Conservation (phyloP, 371 early-diverging fungal species). For the Neoconidiobolus thromboides region DNA sequence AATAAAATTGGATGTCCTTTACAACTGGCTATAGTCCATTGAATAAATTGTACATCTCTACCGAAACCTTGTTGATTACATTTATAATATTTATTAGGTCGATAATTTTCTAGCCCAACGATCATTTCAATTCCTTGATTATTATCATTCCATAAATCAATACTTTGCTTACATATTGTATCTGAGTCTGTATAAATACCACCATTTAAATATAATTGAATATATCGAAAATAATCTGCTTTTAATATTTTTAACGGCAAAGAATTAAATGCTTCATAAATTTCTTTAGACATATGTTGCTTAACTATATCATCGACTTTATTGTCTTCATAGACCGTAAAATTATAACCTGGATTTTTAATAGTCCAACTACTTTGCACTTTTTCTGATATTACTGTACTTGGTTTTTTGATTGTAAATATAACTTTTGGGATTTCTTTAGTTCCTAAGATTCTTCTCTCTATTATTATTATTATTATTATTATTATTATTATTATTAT, state of each 20-base stretch:
- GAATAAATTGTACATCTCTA: neutral
- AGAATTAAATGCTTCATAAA: neutral
- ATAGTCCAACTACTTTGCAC: too few species aligned
- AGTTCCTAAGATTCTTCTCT: too few species aligned
- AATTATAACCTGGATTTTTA: too few species aligned
- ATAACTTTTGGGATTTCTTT: too few species aligned
- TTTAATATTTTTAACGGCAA: neutral
- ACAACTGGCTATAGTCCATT: neutral
- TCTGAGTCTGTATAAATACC: neutral
- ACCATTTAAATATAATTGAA: neutral
- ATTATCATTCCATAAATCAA: neutral
- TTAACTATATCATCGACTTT: too few species aligned
- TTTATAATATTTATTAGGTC: too few species aligned
- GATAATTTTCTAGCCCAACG: neutral
- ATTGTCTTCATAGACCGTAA: too few species aligned
- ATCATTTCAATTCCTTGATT: neutral
- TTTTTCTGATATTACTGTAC: too few species aligned
- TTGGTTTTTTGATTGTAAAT: too few species aligned
- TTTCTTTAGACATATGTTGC: neutral
- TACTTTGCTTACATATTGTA: neutral
- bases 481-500: too few species aligned
- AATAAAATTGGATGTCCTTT: neutral
- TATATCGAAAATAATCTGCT: neutral
- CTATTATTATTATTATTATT: too few species aligned
- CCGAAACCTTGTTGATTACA: neutral